Base-by-base conservation (phyloP, 1,284 basidiomycete species). In the Cutaneotrichosporon cutaneum region DNA sequence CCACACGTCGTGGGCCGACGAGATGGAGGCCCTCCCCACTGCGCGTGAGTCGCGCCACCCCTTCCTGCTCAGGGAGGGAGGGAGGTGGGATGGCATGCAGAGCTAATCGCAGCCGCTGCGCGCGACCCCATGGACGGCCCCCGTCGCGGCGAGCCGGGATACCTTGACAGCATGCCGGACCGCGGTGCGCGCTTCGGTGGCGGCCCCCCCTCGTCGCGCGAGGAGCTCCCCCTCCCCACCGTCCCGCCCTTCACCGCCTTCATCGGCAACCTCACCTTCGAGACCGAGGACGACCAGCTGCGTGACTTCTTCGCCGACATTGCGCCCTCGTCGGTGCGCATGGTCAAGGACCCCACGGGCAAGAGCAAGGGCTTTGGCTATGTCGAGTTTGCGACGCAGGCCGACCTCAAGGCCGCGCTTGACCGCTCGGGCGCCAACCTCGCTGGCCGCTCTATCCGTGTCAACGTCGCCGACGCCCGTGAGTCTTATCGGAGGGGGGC, bases 361-460 rank as follows among this genome's bases (percentile, higher is more conserved):
- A 93, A 93, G 77, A 90, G 93, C 35, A 98, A 97, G 80, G 96
- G 96, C 1, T 99, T 97, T 80, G 96, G 95, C 35, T 99, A 99
- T 76, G 88, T 98, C 67, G 95, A 99, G 77, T 99, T 98, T 74
- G 85, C 83, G 42, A 88, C 88, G 58, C 77, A 92, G 61, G 90
- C 94, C 42, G 87, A 86, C 50, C 82, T 98, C 66, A 94, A 93
- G 81, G 86, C 88, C 59, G 95, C 90, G 7, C 80, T 97, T 33
- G 80, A 81, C 42, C 87, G 86, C 61, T 71, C 75, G 39, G 87
- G 87, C 61, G 80, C 82, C 56, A 82, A 80, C 69, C 82, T 99
- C 56, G 87, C 86, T 35, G 90, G 90, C 51, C 85, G 96, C 65
- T 86, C 84, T 26, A 84, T 99, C 66, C 86, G 95, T 60, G 87